A percentile compares a stretch with the other conserved stretches of the same genome.
phyloP scores from a whole-genome alignment of 2,329 filamentous ascomycete species.

The Penicillium vulpinum region DNA sequence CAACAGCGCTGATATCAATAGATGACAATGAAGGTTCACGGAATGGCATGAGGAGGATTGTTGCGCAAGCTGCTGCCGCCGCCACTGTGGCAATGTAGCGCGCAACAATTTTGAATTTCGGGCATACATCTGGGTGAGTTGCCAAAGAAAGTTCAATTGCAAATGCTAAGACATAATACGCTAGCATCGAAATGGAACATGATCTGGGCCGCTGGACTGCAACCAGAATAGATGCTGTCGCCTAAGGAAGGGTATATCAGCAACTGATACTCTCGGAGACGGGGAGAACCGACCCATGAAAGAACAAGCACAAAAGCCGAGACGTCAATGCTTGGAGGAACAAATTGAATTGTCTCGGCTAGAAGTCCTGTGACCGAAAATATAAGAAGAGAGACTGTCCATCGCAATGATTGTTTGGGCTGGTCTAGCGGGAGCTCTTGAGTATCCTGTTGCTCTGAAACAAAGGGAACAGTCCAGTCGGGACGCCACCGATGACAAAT shows the following conservation, averaged over 20 bases:
- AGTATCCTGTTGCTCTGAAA: conserved; percentile 44
- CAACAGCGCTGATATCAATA: conserved; percentile 61
- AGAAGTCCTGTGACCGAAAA: conserved; percentile 40
- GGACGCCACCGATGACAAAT: conserved; percentile 38
- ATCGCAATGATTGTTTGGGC: conserved; percentile 31
- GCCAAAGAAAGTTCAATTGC: conserved; percentile 38
- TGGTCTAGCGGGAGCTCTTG: conserved; percentile 35
- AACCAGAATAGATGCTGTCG: conserved; percentile 36
- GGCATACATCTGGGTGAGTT: conserved; percentile 20
- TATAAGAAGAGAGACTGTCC: conserved; percentile 41
- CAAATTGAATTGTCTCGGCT: conserved; percentile 33
- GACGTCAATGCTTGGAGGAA: conserved; percentile 17
- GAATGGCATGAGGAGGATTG: conserved; percentile 69
- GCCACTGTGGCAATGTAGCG: conserved; percentile 38
- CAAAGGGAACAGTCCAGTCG: conserved; percentile 54
- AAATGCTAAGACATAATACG: conserved; percentile 35
- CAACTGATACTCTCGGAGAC: conserved; percentile 15
- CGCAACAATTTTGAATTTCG: conserved; percentile 17
- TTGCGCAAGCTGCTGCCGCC: conserved; percentile 50
- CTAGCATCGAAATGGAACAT: conserved; percentile 42
- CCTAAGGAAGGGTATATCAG: conserved; percentile 32
- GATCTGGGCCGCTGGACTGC: conserved; percentile 42
- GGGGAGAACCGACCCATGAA: conserved; percentile 40
- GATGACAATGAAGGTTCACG: conserved; percentile 58
- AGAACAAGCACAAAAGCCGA: conserved; percentile 29